Evolutionary conservation across 1,284 basidiomycete species (phyloP), one percentile per base, ranked within the genome.

Genomic region (Sporisorium exsertum): DNA sequence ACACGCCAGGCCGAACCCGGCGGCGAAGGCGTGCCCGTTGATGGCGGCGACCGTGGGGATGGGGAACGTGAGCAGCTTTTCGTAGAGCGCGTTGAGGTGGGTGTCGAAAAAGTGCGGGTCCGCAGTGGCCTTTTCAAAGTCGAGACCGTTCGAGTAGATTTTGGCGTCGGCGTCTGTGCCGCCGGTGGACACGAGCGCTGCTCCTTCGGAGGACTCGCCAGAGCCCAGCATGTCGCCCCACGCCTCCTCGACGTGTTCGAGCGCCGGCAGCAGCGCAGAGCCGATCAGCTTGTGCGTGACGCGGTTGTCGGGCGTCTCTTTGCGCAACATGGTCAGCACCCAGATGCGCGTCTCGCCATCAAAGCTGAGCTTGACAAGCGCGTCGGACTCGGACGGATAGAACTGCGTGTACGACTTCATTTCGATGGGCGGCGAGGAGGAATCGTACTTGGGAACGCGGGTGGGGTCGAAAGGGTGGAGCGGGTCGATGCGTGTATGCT

Each of bases 11-110:
- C 94, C 90, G 83, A 94, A 91, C 18, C 91, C 95, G 13, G 89
- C 95, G 3, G 95, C 95, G 84, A 94, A 97, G 63, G 91, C 92
- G 83, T 97, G 95, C 0, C 95, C 95, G 82, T 95, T 96, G 81
- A 97, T 90, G 3, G 93, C 93, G 32, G 93, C 93, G 70, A 97
- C 89, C 5, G 91, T 93, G 47, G 87, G 79, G 60, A 88, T 81
- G 8, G 87, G 87, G 79, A 88, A 87, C 7, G 87, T 86, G 54
- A 88, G 73, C 16, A 87, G 73, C 40, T 86, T 87, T 85, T 77
- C 55, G 43, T 77, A 83, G 24, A 83, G 86, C 49, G 89, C 88
- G 86, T 95, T 77, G 50, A 85, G 76, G 43, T 69, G 71, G 10
- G 60, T 58, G 61, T 85, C 82, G 65, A 85, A 93, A 87, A 94